Base-by-base conservation (phyloP, 768 basidiomycete genomes). In the Calocybe indica region DNA sequence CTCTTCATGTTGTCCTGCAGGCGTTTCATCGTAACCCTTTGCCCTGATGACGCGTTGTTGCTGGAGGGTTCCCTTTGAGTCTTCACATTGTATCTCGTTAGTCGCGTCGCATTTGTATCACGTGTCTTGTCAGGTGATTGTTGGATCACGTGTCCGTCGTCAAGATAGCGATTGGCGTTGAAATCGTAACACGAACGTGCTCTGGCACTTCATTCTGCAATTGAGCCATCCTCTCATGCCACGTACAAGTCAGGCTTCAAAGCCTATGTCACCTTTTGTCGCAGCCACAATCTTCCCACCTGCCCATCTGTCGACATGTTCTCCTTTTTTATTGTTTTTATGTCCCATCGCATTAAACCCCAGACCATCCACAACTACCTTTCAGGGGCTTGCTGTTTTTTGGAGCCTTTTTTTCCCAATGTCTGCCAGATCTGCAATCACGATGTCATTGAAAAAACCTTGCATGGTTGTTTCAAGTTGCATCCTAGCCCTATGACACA, bases 241-340 rank as follows among this genome's bases (percentile, higher is more conserved):
- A 46, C 59, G 0, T 73, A 72, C 52, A 41, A 54, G 0, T 71
- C 69, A 0, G 60, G 62, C 9, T 47, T 70, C 22, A 61, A 70
- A 14, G 70, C 66, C 6, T 73, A 70, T 38, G 31, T 72, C 13
- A 52, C 55, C 0, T 73, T 73, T 51, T 61, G 61, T 35, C 22
- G 52, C 0, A 1, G 46, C 0, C 69, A 73, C 49, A 7, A 56
- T 5, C 53, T 68, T 13, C 58, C 68, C n/a, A 37, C 65, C 13
- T 57, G 66, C 1, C 72, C 71, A 0, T 71, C 69, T 1, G 36
- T 47, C 2, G 62, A 70, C 43, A 69, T 66, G 0, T 53, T 74
- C 3, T 60, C 59, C 9, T 64, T 67, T 32, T 73, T 52, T 47
- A 52, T 58, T 6, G 60, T 62, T 0, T 71, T 53, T 52, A 68